Base-by-base conservation (phyloP, 1,284 basidiomycete genomes). In the Tylopilus sp. region DNA sequence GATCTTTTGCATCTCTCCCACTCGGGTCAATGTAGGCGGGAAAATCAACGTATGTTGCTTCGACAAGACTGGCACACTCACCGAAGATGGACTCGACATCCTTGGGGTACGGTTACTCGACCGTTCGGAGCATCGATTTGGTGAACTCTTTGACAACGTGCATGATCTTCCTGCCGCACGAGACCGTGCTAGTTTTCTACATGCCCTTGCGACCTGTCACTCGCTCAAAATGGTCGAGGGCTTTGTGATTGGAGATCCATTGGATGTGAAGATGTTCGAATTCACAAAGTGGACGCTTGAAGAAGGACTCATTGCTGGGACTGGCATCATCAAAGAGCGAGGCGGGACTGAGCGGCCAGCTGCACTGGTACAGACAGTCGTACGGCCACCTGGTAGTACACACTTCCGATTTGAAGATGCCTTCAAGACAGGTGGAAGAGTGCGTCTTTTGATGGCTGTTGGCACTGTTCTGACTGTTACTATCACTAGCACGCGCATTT, bases 41-140 rank as follows among this genome's bases (percentile, higher is more conserved):
- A 97, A 98, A 74, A 81, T 99, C 75, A 98, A 99, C 61, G 90
- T 99, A 9, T 96, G 95, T 64, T 98, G 95, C 72, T 99, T 99
- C 66, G 97, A 99, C 79, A 99, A 99, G 76, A 99, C 97, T 1
- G 97, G 97, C 3, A 99, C 97, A 1, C 80, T 99, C 17, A 99
- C 97, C 0, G 97, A 98, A 71, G 97, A 99, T 61, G 97, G 97
- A 1, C 80, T 99, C 39, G 97, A 99, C 66, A 94, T 99, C 42
- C 87, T 99, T 42, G 94, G 94, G 25, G 88, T 95, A 13, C 86
- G 94, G 37, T 85, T 84, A 2, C 80, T 93, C 40, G 92, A 95
- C 60, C 84, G 89, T 44, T 81, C 76, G 50, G 79, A 72, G 10
- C 81, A 86, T 45, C 82, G 86, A 41, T 99, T 99, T 72, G 94